Conservation (phyloP, 2,329 filamentous ascomycete species). For the Paraphaeosphaeria sporulosa region DNA sequence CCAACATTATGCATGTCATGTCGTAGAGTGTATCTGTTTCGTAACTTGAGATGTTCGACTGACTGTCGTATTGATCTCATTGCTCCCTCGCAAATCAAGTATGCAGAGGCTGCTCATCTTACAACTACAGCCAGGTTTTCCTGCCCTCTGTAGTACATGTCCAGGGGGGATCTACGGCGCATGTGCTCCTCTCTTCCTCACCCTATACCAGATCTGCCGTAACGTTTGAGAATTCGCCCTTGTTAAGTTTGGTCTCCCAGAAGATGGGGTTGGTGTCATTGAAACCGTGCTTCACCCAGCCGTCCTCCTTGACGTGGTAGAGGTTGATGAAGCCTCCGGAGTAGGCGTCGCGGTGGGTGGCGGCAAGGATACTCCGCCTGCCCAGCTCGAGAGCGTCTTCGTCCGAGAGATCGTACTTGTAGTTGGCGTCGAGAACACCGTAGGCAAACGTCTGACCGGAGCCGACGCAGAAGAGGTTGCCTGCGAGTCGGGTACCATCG, state of each 20-base stretch:
- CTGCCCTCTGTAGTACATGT: not conserved
- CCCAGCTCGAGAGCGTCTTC: slow-evolving; percentile 92
- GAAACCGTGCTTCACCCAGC: slow-evolving; percentile 99
- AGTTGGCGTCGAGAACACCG: slow-evolving; percentile 95
- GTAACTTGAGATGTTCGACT: not conserved
- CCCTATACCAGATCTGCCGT: slow-evolving; percentile 74
- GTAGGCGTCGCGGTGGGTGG: slow-evolving; percentile 97
- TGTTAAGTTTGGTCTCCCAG: slow-evolving; percentile 99
- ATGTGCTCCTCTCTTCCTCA: not conserved
- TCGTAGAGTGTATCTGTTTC: not conserved
- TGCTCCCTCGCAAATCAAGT: not conserved
- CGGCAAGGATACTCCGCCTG: slow-evolving; percentile 89
- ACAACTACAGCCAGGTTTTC: not conserved
- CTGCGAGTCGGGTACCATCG: slow-evolving; percentile 89
- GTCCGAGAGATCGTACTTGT: slow-evolving; percentile 84
- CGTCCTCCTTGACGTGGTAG: slow-evolving; percentile 98
- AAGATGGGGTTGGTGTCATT: slow-evolving; percentile 98
- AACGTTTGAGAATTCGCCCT: slow-evolving; percentile 97
- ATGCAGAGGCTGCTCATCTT: not conserved
- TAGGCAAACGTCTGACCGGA: slow-evolving; percentile 99
- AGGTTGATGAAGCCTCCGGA: slow-evolving; percentile 98
- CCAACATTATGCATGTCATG: not conserved
- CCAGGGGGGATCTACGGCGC: not conserved
- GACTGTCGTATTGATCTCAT: not conserved
- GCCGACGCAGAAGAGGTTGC: slow-evolving; percentile 97